Evolutionary conservation across 1,284 basidiomycete species (phyloP).

Genomic region (Leccinum pachyderme): DNA sequence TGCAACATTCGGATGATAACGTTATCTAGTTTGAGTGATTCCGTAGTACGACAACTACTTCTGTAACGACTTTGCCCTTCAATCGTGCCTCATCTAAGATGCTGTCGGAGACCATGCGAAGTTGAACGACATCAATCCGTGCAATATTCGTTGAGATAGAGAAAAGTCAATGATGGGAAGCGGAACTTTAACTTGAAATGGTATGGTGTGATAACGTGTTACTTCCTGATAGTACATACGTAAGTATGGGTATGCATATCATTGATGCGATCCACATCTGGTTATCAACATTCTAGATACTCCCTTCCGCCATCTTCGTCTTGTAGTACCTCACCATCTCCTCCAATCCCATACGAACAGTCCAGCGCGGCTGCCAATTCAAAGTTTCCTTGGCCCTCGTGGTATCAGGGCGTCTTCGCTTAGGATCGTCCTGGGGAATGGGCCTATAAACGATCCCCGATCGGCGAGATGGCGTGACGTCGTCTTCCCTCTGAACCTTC

Average conservation of each 20-base stretch:
- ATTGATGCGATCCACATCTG: background rate
- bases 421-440: slow-evolving; percentile 92
- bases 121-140: too few relatives aligned
- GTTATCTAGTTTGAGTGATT: too few relatives aligned
- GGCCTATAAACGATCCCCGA: slow-evolving; percentile 81
- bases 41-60: too few relatives aligned
- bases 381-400: slow-evolving; percentile 85
- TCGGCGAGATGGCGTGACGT: slow-evolving; percentile 51
- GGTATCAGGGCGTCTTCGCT: slow-evolving; percentile 90
- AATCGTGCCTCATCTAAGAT: too few relatives aligned
- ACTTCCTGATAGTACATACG: too few relatives aligned
- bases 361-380: slow-evolving; percentile 93
- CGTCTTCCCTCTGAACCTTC: slow-evolving; percentile 85
- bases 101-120: too few relatives aligned
- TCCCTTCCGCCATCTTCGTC: slow-evolving; percentile 81
- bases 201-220: too few relatives aligned
- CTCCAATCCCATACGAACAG: slow-evolving; percentile 84
- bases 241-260: too few relatives aligned
- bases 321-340: slow-evolving; percentile 94
- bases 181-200: too few relatives aligned
- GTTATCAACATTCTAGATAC: slow-evolving; percentile 44
- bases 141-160: too few relatives aligned
- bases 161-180: too few relatives aligned
- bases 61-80: too few relatives aligned
- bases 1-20: background rate